Conservation (phyloP, 192 early-diverging fungal species). For the Coemansia sp. region DNA sequence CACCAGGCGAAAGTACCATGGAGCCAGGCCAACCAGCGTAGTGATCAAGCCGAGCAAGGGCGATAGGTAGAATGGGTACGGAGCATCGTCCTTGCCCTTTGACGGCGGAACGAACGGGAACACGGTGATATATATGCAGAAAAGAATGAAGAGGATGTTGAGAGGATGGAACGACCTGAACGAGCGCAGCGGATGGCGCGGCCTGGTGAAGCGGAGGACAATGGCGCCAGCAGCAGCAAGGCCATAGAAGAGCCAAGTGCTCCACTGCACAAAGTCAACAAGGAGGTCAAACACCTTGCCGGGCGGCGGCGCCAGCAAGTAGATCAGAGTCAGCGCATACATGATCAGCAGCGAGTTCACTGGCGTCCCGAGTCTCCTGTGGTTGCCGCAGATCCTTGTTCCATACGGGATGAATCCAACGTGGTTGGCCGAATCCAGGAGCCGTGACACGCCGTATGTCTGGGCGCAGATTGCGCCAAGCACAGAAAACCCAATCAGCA, state of each 20-base stretch:
- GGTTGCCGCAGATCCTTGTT: conserved; percentile 42
- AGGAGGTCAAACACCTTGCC: conserved; percentile 65
- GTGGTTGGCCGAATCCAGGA: conserved; percentile 56
- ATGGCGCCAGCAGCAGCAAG: conserved; percentile 58
- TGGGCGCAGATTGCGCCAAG: conserved; percentile 57
- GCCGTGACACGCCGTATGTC: conserved; percentile 56
- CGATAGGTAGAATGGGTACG: conserved; percentile 55
- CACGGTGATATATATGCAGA: conserved; percentile 55
- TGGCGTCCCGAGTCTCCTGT: conserved; percentile 51
- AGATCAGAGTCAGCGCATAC: conserved; percentile 54
- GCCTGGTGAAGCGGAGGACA: conserved; percentile 49
- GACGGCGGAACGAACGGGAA: conserved; percentile 60
- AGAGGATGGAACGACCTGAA: conserved; percentile 56
- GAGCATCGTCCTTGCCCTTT: conserved; percentile 6
- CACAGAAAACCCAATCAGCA: conserved; percentile 57
- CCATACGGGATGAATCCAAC: conserved; percentile 58
- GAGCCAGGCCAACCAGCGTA: conserved; percentile 34
- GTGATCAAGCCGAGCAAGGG: conserved; percentile 52
- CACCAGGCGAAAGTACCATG: conserved; percentile 55
- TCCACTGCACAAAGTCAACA: conserved; percentile 61
- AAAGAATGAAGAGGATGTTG: conserved; percentile 56
- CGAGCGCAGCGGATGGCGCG: conserved; percentile 44
- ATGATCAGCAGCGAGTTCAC: conserved; percentile 42
- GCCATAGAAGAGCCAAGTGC: conserved; percentile 64
- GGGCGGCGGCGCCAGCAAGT: conserved; percentile 59